Evolutionary conservation across 768 basidiomycete species (phyloP).

Genomic region (Rickenella mellea): DNA sequence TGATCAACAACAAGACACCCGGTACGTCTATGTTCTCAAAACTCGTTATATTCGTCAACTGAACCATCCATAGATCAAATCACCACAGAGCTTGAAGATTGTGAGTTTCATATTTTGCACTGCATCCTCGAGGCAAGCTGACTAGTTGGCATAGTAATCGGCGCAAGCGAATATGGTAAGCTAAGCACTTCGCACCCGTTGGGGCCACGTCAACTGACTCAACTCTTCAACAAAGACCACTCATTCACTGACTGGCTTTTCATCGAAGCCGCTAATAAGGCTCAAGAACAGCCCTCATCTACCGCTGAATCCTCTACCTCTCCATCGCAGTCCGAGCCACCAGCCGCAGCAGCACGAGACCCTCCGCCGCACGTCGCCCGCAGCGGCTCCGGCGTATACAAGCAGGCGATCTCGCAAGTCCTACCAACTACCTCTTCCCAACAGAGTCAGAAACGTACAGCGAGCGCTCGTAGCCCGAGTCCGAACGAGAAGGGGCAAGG

Average conservation of each 20-base stretch:
- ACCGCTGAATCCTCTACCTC: no score
- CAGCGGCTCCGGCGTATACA: conserved; percentile 4
- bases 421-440: conserved; percentile 10
- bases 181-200: not conserved
- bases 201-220: conserved; percentile 5
- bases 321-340: conserved; percentile 34
- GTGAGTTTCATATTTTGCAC: conserved; percentile 28
- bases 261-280: conserved; percentile 64
- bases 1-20: conserved; percentile 83
- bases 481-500: conserved; percentile 24
- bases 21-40: conserved; percentile 32
- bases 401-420: conserved; percentile 8
- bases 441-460: conserved; percentile 15
- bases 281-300: conserved; percentile 27
- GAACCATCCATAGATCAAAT: conserved; percentile 55
- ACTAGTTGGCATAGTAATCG: not conserved
- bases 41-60: conserved; percentile 4
- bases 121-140: not conserved
- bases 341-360: conserved; percentile 32
- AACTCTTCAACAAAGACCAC: conserved; percentile 44
- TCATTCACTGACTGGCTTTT: conserved; percentile 92
- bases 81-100: conserved; percentile 77
- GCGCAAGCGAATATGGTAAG: conserved; percentile 4
- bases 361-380: conserved; percentile 55
- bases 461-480: conserved; percentile 17